phyloP scores from a whole-genome alignment of 228 moss, liverwort and hornwort species.

The Sphagnum magellanicum region DNA sequence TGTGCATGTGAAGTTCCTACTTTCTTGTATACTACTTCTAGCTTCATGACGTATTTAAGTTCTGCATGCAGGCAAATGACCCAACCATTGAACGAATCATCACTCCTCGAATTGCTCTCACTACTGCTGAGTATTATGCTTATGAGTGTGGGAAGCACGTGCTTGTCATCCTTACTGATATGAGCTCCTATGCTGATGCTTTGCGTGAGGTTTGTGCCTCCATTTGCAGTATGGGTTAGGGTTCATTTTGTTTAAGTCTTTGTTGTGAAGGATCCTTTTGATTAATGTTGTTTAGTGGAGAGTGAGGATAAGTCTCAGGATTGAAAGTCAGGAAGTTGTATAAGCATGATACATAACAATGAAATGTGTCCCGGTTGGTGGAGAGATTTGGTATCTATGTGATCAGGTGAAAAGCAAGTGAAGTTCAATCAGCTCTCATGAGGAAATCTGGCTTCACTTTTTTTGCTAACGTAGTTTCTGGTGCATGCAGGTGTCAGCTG shows the following conservation, averaged over 20 bases:
- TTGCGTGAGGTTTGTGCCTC: slow-evolving; percentile 62
- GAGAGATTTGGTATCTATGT: too few relatives aligned
- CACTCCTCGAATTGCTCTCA: slow-evolving; percentile 94
- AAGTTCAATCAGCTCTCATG: too few relatives aligned
- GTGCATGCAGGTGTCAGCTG: slow-evolving; percentile 68
- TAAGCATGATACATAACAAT: too few relatives aligned
- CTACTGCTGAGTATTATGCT: slow-evolving; percentile 92
- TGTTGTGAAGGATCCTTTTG: neutral
- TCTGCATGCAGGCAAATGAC: slow-evolving; percentile 72
- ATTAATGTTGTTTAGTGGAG: neutral
- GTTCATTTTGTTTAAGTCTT: neutral
- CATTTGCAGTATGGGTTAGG: too few relatives aligned
- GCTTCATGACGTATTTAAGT: neutral
- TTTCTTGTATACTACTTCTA: neutral
- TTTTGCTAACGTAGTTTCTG: neutral
- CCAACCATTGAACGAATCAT: slow-evolving; percentile 98
- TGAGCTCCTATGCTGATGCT: slow-evolving; percentile 97
- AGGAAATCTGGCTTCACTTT: neutral
- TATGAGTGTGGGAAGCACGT: slow-evolving; percentile 98
- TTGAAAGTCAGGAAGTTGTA: too few relatives aligned
- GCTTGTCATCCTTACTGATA: slow-evolving; percentile 86
- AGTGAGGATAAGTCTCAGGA: too few relatives aligned
- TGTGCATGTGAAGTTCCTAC: too few relatives aligned
- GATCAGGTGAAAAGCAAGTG: too few relatives aligned
- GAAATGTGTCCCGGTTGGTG: too few relatives aligned